A percentile compares a stretch with the other conserved stretches of the same genome.
Evolutionary conservation across 2,329 filamentous ascomycete genomes (phyloP).

Genomic region (Chaetomium sp.): DNA sequence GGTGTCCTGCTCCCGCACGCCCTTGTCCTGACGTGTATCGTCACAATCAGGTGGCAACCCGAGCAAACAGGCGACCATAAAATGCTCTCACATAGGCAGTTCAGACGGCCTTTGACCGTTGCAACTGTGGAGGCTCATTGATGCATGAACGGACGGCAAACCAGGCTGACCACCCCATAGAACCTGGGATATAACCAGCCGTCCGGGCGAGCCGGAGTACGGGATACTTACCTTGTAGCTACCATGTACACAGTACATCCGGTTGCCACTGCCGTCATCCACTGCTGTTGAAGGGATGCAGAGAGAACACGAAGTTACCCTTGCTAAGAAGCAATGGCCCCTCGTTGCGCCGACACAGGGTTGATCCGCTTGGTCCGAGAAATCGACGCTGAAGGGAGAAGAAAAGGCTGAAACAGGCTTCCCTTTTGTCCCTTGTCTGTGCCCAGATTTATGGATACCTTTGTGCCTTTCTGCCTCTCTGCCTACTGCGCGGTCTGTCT

Average conservation of each 20-base stretch:
- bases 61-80: slow-evolving; percentile 6
- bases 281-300: background rate
- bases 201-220: slow-evolving; percentile 28
- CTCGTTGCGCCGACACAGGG: slow-evolving; percentile 11
- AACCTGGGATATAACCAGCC: slow-evolving; percentile 31
- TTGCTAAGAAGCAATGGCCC: slow-evolving; percentile 13
- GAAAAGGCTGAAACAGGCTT: slow-evolving; percentile 11
- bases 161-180: slow-evolving; percentile 29
- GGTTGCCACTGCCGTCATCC: background rate
- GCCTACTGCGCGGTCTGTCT: background rate
- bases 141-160: slow-evolving; percentile 26
- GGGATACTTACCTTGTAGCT: slow-evolving; percentile 5
- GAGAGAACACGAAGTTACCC: background rate
- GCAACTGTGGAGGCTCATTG: slow-evolving; percentile 20
- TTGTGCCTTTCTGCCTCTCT: background rate
- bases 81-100: background rate
- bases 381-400: slow-evolving; percentile 4
- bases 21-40: background rate
- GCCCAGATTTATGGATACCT: background rate
- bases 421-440: background rate
- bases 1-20: slow-evolving; percentile 5
- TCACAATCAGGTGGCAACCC: background rate
- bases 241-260: background rate
- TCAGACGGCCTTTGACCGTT: background rate
- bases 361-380: slow-evolving; percentile 5